Conservation (phyloP, 352 stramenopile species). For the Phytophthora meadii region DNA sequence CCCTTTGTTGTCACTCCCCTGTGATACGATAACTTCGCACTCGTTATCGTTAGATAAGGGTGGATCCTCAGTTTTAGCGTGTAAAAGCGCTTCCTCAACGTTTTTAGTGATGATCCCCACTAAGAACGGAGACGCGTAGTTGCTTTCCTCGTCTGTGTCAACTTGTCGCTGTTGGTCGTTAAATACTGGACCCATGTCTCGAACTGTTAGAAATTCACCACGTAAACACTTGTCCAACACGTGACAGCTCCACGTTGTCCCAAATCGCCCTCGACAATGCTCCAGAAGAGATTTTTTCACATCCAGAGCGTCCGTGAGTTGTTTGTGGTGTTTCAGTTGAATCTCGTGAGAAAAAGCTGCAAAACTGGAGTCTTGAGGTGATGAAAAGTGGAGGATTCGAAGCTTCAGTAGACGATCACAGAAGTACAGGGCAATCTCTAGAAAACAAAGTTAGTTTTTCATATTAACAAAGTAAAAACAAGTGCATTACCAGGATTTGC, state of each 20-base stretch:
- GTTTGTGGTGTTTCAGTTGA: constrained; percentile 42
- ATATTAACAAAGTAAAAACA: no score
- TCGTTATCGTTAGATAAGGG: neutral
- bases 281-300: constrained; percentile 43
- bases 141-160: constrained; percentile 18
- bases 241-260: constrained; percentile 18
- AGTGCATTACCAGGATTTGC: constrained; percentile 47
- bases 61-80: constrained; percentile 11
- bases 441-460: neutral
- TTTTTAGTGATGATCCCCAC: constrained; percentile 35
- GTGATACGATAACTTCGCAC: neutral
- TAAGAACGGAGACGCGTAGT: constrained; percentile 24
- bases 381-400: constrained; percentile 24
- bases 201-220: constrained; percentile 20
- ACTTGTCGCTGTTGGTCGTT: constrained; percentile 3
- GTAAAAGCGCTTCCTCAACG: constrained; percentile 17
- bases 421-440: constrained; percentile 49
- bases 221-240: constrained; percentile 20
- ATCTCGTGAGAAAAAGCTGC: constrained; percentile 49
- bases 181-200: constrained; percentile 23
- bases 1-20: constrained; percentile 4
- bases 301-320: constrained; percentile 41
- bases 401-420: constrained; percentile 38
- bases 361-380: constrained; percentile 33
- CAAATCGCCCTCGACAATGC: constrained; percentile 34